Evolutionary conservation across 1,139 yeast species (phyloP).

Genomic region (Debaryomyces fabryi): DNA sequence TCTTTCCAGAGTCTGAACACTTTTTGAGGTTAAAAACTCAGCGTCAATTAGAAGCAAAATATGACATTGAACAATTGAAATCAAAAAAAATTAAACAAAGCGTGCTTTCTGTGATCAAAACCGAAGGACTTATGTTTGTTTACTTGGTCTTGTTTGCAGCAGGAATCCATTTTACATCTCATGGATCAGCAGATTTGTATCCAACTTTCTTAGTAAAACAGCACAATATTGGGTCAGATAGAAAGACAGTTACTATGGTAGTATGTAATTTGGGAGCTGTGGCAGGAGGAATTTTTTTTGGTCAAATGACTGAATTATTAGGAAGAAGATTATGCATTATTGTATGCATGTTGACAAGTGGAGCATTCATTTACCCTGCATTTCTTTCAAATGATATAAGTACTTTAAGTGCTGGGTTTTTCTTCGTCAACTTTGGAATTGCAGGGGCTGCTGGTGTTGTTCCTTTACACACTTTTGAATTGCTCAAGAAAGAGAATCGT

Average conservation of each 20-base stretch:
- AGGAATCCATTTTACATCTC: slow-evolving; percentile 56
- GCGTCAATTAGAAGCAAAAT: slow-evolving; percentile 13
- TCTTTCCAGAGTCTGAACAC: slow-evolving; percentile 37
- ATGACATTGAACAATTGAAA: slow-evolving; percentile 9
- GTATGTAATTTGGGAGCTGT: slow-evolving; percentile 55
- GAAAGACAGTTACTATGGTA: slow-evolving; percentile 46
- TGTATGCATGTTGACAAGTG: slow-evolving; percentile 29
- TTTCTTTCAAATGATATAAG: slow-evolving; percentile 22
- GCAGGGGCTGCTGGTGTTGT: slow-evolving; percentile 45
- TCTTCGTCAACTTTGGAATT: slow-evolving; percentile 28
- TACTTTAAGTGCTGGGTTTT: slow-evolving; percentile 31
- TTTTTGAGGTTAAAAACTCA: slow-evolving; percentile 17
- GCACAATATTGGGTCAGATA: slow-evolving; percentile 33
- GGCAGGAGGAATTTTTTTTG: slow-evolving; percentile 49
- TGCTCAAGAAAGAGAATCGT: slow-evolving; percentile 38
- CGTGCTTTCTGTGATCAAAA: slow-evolving; percentile 25
- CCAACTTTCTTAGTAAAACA: slow-evolving; percentile 51
- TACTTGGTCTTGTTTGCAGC: slow-evolving; percentile 50
- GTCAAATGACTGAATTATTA: slow-evolving; percentile 44
- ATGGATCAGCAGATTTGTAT: slow-evolving; percentile 57
- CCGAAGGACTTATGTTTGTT: slow-evolving; percentile 46
- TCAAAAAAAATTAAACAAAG: slow-evolving; percentile 13
- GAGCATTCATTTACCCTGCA: slow-evolving; percentile 37
- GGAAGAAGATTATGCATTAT: slow-evolving; percentile 52
- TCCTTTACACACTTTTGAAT: slow-evolving; percentile 38